phyloP scores from a whole-genome alignment of 2,329 filamentous ascomycete genomes.

The Fusarium redolens region DNA sequence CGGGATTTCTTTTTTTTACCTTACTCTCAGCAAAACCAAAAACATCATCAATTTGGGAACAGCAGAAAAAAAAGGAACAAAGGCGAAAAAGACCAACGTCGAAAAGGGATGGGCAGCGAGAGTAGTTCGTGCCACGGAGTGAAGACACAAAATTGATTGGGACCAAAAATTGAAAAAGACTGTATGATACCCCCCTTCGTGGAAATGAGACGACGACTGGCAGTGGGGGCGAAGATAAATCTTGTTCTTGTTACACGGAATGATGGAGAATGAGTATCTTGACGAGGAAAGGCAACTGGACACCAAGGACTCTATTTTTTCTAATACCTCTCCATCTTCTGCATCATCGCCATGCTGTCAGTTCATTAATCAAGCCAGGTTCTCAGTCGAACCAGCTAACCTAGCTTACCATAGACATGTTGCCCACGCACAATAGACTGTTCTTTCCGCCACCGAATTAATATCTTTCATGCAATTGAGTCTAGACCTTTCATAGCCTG shows the following conservation, averaged over 20 bases:
- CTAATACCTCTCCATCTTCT: slow-evolving; percentile 18
- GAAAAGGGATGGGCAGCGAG: slow-evolving; percentile 31
- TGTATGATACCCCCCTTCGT: slow-evolving; percentile 35
- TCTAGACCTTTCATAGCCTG: background rate
- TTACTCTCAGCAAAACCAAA: slow-evolving; percentile 20
- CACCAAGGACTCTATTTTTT: slow-evolving; percentile 9
- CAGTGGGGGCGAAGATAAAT: slow-evolving; percentile 15
- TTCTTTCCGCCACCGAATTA: slow-evolving; percentile 40
- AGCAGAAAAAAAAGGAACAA: slow-evolving; percentile 11
- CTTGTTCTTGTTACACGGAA: slow-evolving; percentile 2
- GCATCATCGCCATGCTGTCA: slow-evolving; percentile 29
- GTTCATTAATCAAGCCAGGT: slow-evolving; percentile 32
- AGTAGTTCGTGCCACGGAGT: slow-evolving; percentile 35
- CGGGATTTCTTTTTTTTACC: slow-evolving; percentile 1
- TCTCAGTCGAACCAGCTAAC: slow-evolving; percentile 37
- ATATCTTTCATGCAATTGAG: background rate
- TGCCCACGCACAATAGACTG: slow-evolving; percentile 50
- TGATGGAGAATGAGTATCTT: slow-evolving; percentile 13
- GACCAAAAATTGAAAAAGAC: slow-evolving; percentile 22
- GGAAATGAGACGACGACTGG: slow-evolving; percentile 34
- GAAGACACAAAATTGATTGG: slow-evolving; percentile 12
- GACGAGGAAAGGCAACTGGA: slow-evolving; percentile 9
- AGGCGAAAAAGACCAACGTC: slow-evolving; percentile 28
- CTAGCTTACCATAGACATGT: slow-evolving; percentile 45
- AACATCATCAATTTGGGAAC: slow-evolving; percentile 9